Conservation (phyloP, 352 stramenopile genomes). For the Pythium diclinum region DNA sequence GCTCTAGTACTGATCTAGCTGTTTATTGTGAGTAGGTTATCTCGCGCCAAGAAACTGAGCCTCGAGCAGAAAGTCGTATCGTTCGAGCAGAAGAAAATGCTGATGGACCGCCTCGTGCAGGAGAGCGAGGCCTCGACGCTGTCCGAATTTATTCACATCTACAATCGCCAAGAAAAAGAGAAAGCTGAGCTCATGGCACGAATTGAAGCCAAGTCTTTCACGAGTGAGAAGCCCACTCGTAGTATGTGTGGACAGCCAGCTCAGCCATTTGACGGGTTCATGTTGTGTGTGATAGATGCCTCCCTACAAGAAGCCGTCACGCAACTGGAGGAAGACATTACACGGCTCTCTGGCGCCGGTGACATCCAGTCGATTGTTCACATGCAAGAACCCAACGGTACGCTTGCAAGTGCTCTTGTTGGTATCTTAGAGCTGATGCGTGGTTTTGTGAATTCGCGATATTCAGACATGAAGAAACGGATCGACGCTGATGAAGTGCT, state of each 20-base stretch:
- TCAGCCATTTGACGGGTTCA: not conserved
- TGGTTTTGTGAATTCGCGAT: not conserved
- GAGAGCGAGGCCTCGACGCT: slow-evolving; percentile 50
- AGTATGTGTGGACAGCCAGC: not conserved
- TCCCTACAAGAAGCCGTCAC: slow-evolving; percentile 43
- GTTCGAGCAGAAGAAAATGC: slow-evolving; percentile 67
- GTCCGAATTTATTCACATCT: slow-evolving; percentile 61
- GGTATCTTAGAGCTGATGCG: not conserved
- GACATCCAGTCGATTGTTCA: slow-evolving; percentile 37
- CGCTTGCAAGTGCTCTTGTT: not conserved
- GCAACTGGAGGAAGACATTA: slow-evolving; percentile 57
- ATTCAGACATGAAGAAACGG: slow-evolving; percentile 45
- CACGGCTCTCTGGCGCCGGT: slow-evolving; percentile 41
- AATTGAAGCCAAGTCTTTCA: slow-evolving; percentile 49
- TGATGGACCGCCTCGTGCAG: slow-evolving; percentile 55
- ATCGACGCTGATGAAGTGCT: slow-evolving; percentile 47
- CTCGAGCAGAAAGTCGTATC: slow-evolving; percentile 65
- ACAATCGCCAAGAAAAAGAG: slow-evolving; percentile 52
- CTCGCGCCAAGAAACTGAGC: slow-evolving; percentile 44
- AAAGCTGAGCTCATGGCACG: slow-evolving; percentile 51
- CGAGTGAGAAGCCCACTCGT: slow-evolving; percentile 31
- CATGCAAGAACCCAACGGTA: slow-evolving; percentile 47
- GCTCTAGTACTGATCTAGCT: not conserved
- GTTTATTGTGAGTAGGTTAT: slow-evolving; percentile 21
- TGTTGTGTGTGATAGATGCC: slow-evolving; percentile 30